phyloP scores from a whole-genome alignment of 306 rosid species.

The Clitoria ternatea region DNA sequence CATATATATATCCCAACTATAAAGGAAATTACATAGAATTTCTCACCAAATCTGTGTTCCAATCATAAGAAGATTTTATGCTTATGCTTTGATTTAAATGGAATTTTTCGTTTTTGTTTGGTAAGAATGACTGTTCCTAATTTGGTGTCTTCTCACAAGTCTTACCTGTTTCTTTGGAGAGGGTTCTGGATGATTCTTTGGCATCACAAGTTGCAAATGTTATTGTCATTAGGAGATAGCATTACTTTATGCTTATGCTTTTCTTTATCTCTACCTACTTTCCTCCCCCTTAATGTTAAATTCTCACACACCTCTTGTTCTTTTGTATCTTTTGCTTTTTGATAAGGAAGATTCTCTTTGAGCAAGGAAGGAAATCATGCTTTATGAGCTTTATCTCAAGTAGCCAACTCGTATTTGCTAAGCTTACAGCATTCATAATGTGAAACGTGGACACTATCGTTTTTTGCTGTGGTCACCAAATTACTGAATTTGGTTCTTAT shows the following conservation, averaged over 20 bases:
- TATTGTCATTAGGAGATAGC: background rate
- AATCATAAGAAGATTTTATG: too few relatives aligned
- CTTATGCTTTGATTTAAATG: too few relatives aligned
- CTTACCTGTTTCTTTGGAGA: background rate
- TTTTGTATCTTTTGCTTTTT: background rate
- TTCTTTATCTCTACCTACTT: background rate
- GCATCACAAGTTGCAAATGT: background rate
- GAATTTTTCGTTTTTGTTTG: background rate
- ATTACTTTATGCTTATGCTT: slow-evolving; percentile 14
- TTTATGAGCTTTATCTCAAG: background rate
- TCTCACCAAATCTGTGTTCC: background rate
- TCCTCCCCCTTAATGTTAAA: slow-evolving; percentile 20
- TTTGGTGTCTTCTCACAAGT: background rate
- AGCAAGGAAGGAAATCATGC: background rate
- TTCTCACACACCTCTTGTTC: slow-evolving; percentile 1
- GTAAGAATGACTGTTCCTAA: background rate
- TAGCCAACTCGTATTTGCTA: background rate
- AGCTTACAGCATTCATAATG: background rate
- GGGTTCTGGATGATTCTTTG: slow-evolving; percentile 25
- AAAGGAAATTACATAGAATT: background rate
- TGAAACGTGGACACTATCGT: slow-evolving; percentile 21
- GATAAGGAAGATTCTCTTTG: slow-evolving; percentile 14
- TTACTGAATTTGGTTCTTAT: background rate
- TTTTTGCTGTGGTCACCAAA: background rate
- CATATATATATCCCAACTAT: background rate